Percentiles rank a stretch among this genome's conserved stretches.
Evolutionary conservation across 257 asterid species (phyloP).

Genomic region (Fraxinus pennsylvanica): DNA sequence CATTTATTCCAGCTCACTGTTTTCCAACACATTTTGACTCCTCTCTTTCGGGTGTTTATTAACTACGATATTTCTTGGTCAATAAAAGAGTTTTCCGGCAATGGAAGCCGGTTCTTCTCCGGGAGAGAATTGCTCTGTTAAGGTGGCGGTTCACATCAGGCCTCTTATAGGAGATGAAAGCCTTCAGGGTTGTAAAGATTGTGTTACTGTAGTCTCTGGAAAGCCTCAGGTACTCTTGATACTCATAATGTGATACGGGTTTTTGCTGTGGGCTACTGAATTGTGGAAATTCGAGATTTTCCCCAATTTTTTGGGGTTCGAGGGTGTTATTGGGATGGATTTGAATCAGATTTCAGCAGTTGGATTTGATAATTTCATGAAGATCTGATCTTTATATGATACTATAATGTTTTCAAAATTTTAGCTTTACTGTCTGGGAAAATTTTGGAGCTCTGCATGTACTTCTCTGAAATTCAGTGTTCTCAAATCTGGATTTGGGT

Average conservation of each 20-base stretch:
- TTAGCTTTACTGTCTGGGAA: constrained; percentile 14
- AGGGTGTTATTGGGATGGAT: constrained; percentile 23
- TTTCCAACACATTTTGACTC: constrained; percentile 34
- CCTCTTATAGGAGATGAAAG: constrained; percentile 95
- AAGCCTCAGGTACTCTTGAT: constrained; percentile 83
- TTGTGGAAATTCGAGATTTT: constrained; percentile 26
- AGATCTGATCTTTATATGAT: constrained; percentile 52
- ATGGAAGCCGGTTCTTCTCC: constrained; percentile 64
- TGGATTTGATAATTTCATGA: constrained; percentile 26
- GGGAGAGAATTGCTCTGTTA: constrained; percentile 94
- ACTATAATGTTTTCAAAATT: constrained; percentile 25
- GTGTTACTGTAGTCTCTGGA: constrained; percentile 75
- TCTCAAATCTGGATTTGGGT: constrained; percentile 13
- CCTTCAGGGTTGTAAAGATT: constrained; percentile 96
- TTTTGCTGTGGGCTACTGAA: constrained; percentile 19
- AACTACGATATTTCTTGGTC: constrained; percentile 7
- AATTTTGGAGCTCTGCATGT: constrained; percentile 42
- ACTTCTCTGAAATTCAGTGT: constrained; percentile 27
- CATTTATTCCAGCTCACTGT: constrained; percentile 33
- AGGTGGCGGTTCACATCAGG: constrained; percentile 94
- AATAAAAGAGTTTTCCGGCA: constrained; percentile 8
- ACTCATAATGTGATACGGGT: constrained; percentile 43
- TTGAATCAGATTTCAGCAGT: constrained; percentile 28
- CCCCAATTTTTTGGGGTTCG: not conserved
- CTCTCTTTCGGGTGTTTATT: constrained; percentile 13